A percentile compares a stretch with the other conserved stretches of the same genome.
phyloP scores from a whole-genome alignment of 2,329 filamentous ascomycete genomes.

The Zymoseptoria brevis region DNA sequence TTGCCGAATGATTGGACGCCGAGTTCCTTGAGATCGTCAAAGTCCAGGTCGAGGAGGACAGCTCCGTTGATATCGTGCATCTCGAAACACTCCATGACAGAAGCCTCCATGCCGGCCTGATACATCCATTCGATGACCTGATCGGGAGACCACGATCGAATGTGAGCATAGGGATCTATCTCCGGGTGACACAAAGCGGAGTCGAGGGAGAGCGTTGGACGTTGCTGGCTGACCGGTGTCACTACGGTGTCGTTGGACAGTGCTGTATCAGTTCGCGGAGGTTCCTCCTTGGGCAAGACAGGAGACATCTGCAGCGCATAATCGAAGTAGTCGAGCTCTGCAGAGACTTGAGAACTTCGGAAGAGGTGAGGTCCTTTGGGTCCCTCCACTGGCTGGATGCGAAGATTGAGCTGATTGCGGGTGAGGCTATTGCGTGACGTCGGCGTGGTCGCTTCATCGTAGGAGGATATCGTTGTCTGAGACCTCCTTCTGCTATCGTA shows the following conservation, averaged over 20 bases:
- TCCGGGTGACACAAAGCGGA: conserved; percentile 12
- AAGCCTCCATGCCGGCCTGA: conserved; percentile 68
- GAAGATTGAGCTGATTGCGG: conserved; percentile 53
- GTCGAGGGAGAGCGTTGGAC: conserved; percentile 23
- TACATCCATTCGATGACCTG: conserved; percentile 84
- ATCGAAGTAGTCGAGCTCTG: conserved; percentile 41
- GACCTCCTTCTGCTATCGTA: conserved; percentile 56
- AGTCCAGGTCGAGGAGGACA: conserved; percentile 83
- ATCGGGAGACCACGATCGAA: conserved; percentile 62
- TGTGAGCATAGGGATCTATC: conserved; percentile 15
- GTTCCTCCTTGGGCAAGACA: conserved; percentile 56
- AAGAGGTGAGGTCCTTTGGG: conserved; percentile 84
- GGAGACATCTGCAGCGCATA: conserved; percentile 62
- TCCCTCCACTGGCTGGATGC: conserved; percentile 64
- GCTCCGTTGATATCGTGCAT: conserved; percentile 87
- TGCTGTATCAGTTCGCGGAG: conserved; percentile 25
- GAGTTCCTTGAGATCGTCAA: conserved; percentile 76
- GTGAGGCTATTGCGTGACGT: conserved; percentile 50
- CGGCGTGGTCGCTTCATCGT: conserved; percentile 75
- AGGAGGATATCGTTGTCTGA: conserved; percentile 79
- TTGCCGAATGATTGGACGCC: conserved; percentile 76
- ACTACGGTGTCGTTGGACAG: conserved; percentile 30
- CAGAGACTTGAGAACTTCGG: conserved; percentile 58
- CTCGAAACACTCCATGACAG: conserved; percentile 74
- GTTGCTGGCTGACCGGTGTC: conserved; percentile 13